phyloP scores from a whole-genome alignment of 2,329 filamentous ascomycete species.

The Arthrobotrys sphaeroides region DNA sequence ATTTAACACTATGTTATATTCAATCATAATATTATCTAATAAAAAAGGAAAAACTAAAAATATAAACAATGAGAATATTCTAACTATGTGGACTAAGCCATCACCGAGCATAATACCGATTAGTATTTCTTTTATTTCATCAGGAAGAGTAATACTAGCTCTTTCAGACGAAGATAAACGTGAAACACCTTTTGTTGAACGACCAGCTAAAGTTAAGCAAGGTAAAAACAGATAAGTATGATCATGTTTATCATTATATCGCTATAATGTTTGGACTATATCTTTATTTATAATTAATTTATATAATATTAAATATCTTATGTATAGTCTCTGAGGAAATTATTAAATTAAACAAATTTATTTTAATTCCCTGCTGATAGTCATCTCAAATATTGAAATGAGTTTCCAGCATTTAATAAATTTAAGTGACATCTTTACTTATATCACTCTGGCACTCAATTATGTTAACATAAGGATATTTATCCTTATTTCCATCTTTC shows the following conservation, averaged over 20 bases:
- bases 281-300: conserved; percentile 7
- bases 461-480: background rate
- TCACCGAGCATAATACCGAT: conserved; percentile 18
- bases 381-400: background rate
- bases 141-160: conserved; percentile 15
- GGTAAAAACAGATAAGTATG: background rate
- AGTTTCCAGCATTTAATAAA: conserved; percentile 20
- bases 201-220: background rate
- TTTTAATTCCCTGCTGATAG: conserved; percentile 18
- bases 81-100: conserved; percentile 3
- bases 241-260: conserved; percentile 21
- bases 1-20: background rate
- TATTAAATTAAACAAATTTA: conserved; percentile 1
- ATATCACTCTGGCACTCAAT: conserved; percentile 34
- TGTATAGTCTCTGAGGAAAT: conserved; percentile 19
- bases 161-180: conserved; percentile 31
- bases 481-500: background rate
- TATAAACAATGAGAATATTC: background rate
- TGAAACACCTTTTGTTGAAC: conserved; percentile 15
- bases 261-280: conserved; percentile 14
- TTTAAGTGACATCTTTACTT: conserved; percentile 30
- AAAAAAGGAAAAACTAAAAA: background rate
- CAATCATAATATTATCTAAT: background rate
- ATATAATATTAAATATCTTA: conserved; percentile 13
- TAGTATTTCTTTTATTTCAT: conserved; percentile 36